A percentile compares a stretch with the other conserved stretches of the same genome.
Evolutionary conservation across 75 land plant species (phyloP).

Genomic region (Pseudotsuga menziesii): DNA sequence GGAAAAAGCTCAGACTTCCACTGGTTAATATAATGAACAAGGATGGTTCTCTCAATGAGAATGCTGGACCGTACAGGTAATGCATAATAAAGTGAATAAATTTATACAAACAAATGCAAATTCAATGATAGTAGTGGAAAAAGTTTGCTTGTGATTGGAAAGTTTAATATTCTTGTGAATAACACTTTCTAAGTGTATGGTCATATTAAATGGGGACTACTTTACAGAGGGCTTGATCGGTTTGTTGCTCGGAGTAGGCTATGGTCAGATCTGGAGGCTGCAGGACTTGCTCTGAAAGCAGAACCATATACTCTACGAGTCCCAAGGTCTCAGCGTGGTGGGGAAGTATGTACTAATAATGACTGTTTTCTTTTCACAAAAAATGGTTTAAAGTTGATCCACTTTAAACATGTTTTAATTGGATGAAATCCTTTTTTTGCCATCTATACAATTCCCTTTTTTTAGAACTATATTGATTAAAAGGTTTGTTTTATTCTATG

Average conservation of each 20-base stretch:
- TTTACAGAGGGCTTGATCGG: conserved; percentile 80
- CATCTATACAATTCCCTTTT: neutral
- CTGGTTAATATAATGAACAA: conserved; percentile 92
- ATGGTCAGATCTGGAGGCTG: conserved; percentile 86
- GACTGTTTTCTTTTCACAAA: neutral
- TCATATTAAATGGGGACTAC: neutral
- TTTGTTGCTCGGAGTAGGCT: conserved; percentile 89
- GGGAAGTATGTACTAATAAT: conserved; percentile 54
- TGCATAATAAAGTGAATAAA: neutral
- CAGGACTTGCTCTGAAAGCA: conserved; percentile 75
- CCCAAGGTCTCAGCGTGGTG: conserved; percentile 98
- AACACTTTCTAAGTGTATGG: neutral
- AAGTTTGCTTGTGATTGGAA: neutral
- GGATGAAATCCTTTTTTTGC: neutral
- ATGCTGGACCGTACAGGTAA: conserved; percentile 87
- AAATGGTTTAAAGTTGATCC: neutral
- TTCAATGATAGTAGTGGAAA: neutral
- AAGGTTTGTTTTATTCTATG: neutral
- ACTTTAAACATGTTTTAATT: neutral
- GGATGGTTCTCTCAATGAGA: conserved; percentile 96
- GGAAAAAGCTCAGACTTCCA: conserved; percentile 82
- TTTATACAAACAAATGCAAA: neutral
- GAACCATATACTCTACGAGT: conserved; percentile 78
- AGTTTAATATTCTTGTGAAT: neutral
- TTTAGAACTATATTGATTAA: neutral